Evolutionary conservation across 2,329 filamentous ascomycete genomes (phyloP).

Genomic region (Ophiognomonia clavigignenti-juglandacearum): DNA sequence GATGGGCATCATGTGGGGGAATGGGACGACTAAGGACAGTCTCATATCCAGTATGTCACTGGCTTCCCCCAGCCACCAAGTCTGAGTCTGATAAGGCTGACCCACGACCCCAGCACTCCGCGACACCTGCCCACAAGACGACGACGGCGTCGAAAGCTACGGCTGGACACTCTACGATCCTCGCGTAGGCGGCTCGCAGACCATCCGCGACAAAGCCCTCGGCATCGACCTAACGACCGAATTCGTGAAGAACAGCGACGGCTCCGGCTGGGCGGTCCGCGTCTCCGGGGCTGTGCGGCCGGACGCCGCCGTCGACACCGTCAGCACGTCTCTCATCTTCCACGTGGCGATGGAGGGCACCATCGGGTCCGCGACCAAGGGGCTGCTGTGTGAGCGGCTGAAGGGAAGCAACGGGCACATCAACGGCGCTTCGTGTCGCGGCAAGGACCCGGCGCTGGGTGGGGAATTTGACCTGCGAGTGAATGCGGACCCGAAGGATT

Average conservation of each 20-base stretch:
- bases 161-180: conserved; percentile 69
- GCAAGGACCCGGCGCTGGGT: conserved; percentile 52
- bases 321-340: conserved; percentile 55
- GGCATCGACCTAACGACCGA: conserved; percentile 64
- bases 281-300: conserved; percentile 57
- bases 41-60: conserved; percentile 15
- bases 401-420: conserved; percentile 19
- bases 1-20: conserved; percentile 78
- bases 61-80: too few relatives aligned
- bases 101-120: conserved; percentile 45
- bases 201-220: conserved; percentile 62
- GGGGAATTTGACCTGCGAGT: conserved; percentile 57
- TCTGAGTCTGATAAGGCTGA: conserved; percentile 7
- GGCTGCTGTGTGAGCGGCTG: conserved; percentile 8
- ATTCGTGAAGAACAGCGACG: conserved; percentile 65
- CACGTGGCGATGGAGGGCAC: conserved; percentile 58
- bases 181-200: conserved; percentile 59
- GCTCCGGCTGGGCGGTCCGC: conserved; percentile 59
- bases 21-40: conserved; percentile 51
- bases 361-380: conserved; percentile 35
- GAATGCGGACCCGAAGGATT: conserved; percentile 48
- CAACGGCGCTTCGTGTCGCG: conserved; percentile 51
- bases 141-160: conserved; percentile 57
- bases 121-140: conserved; percentile 66
- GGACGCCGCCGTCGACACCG: conserved; percentile 46